Evolutionary conservation across 2,329 filamentous ascomycete genomes (phyloP).

Genomic region (Ascochyta koolunga): DNA sequence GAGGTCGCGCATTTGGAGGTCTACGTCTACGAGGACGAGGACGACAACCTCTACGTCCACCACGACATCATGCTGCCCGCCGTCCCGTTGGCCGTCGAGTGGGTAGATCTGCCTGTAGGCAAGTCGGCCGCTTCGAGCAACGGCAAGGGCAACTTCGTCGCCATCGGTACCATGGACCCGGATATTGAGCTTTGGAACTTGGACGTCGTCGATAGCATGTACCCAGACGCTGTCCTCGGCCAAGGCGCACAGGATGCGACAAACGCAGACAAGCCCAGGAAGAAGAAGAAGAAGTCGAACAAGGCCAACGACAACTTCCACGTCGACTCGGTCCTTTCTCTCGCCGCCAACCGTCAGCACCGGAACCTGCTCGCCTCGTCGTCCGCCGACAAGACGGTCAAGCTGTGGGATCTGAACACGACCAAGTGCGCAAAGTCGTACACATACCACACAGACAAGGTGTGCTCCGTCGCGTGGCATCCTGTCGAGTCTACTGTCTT

Average conservation of each 20-base stretch:
- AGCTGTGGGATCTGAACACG: conserved; percentile 96
- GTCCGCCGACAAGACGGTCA: conserved; percentile 95
- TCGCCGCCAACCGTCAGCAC: conserved; percentile 91
- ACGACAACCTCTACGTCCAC: conserved; percentile 97
- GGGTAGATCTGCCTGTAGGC: conserved; percentile 90
- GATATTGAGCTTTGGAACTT: conserved; percentile 99
- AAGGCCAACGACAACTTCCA: conserved; percentile 92
- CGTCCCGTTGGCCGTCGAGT: conserved; percentile 93
- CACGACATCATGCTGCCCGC: conserved; percentile 99
- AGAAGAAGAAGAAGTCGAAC: conserved; percentile 88
- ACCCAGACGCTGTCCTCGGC: conserved; percentile 93
- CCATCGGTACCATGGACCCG: conserved; percentile 95
- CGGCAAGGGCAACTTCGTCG: conserved; percentile 85
- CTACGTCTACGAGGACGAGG: conserved; percentile 94
- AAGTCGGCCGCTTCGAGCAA: conserved; percentile 62
- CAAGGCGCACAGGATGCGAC: conserved; percentile 61
- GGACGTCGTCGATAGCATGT: conserved; percentile 96
- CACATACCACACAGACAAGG: conserved; percentile 94
- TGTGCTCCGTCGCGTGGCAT: conserved; percentile 96
- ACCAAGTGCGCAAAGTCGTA: conserved; percentile 95
- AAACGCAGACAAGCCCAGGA: conserved; percentile 68
- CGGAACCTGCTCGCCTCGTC: conserved; percentile 92
- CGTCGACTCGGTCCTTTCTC: conserved; percentile 88
- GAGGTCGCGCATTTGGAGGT: conserved; percentile 96
- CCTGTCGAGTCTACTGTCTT: conserved; percentile 83